Evolutionary conservation across 1,284 basidiomycete genomes (phyloP).

Genomic region (Ceratorhiza oryzae-sativae): DNA sequence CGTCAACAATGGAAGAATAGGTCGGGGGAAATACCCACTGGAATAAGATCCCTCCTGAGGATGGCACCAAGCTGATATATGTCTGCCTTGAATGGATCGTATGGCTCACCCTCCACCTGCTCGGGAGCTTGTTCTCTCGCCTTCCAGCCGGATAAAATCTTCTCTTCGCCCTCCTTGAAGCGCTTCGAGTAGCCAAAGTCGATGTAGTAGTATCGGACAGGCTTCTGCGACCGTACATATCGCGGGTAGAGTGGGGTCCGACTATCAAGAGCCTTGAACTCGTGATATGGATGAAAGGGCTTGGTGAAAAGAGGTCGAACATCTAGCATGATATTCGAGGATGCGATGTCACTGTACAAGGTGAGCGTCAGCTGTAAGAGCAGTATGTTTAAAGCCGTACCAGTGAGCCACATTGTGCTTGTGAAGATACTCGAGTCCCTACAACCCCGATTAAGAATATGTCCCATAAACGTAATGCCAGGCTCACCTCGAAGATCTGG

Average conservation of each 20-base stretch:
- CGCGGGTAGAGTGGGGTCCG: neutral
- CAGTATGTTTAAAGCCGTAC: neutral
- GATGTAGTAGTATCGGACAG: conserved; percentile 26
- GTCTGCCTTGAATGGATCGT: conserved; percentile 29
- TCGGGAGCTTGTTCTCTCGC: conserved; percentile 21
- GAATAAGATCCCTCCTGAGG: conserved; percentile 7
- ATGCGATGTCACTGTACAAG: conserved; percentile 20
- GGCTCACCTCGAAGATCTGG: conserved; percentile 32
- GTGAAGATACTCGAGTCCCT: conserved; percentile 25
- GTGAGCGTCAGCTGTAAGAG: neutral
- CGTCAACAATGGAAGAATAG: too few species aligned
- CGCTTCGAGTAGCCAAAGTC: conserved; percentile 33
- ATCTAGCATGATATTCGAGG: conserved; percentile 31
- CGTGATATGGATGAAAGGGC: conserved; percentile 19
- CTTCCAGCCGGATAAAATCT: neutral
- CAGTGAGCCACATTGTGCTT: conserved; percentile 11
- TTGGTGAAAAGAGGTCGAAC: neutral
- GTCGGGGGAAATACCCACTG: neutral
- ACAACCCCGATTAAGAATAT: neutral
- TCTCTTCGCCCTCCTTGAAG: neutral
- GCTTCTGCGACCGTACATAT: conserved; percentile 1
- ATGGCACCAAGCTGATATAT: conserved; percentile 27
- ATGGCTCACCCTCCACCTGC: neutral
- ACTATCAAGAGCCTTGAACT: neutral
- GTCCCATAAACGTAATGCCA: too few species aligned